phyloP scores from a whole-genome alignment of 768 basidiomycete genomes.

The Melanogaster broomeanus region DNA sequence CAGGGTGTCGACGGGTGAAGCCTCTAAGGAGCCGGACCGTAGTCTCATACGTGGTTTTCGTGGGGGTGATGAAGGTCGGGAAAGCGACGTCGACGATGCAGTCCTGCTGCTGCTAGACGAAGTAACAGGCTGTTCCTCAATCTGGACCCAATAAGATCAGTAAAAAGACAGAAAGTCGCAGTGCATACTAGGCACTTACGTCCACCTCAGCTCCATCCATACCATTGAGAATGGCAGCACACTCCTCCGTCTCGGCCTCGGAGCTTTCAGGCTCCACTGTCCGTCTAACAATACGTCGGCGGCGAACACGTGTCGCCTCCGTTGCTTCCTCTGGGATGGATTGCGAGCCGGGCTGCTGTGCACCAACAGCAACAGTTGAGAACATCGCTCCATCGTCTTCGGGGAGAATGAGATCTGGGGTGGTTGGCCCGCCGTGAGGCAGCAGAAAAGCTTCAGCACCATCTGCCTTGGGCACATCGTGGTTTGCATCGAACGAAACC shows the following conservation, averaged over 20 bases:
- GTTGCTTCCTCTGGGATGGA: not conserved
- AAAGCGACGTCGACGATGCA: constrained; percentile 16
- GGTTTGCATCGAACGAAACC: not conserved
- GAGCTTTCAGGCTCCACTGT: constrained; percentile 9
- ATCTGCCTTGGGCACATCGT: not conserved
- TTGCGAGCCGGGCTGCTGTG: not conserved
- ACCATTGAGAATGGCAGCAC: constrained; percentile 9
- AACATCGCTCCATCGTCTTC: not conserved
- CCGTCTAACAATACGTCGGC: not conserved
- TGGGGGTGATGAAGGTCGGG: not conserved
- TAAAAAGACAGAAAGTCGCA: too few species aligned
- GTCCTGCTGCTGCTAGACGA: constrained; percentile 13
- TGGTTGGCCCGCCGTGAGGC: not conserved
- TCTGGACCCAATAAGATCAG: constrained; percentile 11
- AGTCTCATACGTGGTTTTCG: not conserved
- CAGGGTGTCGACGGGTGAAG: not conserved
- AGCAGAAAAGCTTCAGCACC: not conserved
- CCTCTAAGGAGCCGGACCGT: not conserved
- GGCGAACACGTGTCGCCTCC: not conserved
- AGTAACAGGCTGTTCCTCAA: not conserved
- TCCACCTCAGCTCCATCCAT: constrained; percentile 1
- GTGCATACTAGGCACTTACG: constrained; percentile 1
- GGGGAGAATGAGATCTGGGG: constrained; percentile 19
- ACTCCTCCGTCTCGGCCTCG: constrained; percentile 10
- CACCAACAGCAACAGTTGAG: not conserved